Conservation (phyloP, 352 stramenopile genomes). For the Phytopythium sindhum region DNA sequence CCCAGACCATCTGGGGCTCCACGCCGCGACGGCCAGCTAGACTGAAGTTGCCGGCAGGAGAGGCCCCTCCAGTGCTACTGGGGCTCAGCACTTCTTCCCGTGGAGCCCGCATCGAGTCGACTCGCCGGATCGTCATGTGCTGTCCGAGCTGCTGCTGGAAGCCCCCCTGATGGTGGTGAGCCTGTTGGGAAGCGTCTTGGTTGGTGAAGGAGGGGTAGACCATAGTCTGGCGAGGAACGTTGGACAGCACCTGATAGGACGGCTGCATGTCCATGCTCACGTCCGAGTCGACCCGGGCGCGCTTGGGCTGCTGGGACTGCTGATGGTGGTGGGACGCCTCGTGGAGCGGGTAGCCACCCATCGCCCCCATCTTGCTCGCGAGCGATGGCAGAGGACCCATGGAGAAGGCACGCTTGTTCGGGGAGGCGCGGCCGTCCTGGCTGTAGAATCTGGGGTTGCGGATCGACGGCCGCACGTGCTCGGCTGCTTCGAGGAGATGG, state of each 20-base stretch:
- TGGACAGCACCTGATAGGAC: constrained; percentile 24
- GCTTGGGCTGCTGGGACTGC: constrained; percentile 19
- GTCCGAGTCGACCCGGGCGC: constrained; percentile 29
- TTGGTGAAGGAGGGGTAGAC: constrained; percentile 19
- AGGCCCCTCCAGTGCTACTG: constrained; percentile 15
- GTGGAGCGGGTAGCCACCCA: constrained; percentile 31
- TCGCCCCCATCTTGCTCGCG: constrained; percentile 30
- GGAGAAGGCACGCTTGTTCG: constrained; percentile 11
- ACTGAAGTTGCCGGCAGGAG: constrained; percentile 8
- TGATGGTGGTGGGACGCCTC: neutral
- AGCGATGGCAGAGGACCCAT: constrained; percentile 30
- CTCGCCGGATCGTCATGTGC: constrained; percentile 5
- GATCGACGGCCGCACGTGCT: constrained; percentile 37
- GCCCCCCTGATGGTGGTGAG: constrained; percentile 1
- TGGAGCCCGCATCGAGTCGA: constrained; percentile 7
- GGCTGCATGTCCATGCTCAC: constrained; percentile 26
- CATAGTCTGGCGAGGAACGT: constrained; percentile 27
- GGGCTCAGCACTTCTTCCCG: constrained; percentile 15
- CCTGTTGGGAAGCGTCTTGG: neutral
- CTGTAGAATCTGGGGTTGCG: constrained; percentile 8
- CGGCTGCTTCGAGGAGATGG: constrained; percentile 54
- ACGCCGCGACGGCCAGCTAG: constrained; percentile 5
- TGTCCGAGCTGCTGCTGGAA: constrained; percentile 13
- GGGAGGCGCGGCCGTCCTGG: constrained; percentile 3
- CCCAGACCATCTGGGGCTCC: constrained; percentile 52